Percentiles rank a stretch among this genome's conserved stretches.
Conservation (phyloP, 2,329 filamentous ascomycete genomes). For the Microcyclospora pomicola region DNA sequence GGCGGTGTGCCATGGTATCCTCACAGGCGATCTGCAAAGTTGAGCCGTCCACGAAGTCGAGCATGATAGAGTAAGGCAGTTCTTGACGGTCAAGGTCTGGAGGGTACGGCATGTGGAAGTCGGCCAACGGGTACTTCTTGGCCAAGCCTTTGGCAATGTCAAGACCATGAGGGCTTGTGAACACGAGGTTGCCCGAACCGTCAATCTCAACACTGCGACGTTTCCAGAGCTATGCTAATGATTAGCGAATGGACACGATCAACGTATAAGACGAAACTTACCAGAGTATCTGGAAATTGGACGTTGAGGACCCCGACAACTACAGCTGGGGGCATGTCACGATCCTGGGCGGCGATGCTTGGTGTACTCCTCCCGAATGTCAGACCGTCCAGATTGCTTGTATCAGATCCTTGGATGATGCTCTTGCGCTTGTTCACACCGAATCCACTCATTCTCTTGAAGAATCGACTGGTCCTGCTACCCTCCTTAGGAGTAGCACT, state of each 20-base stretch:
- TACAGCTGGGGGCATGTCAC: constrained; percentile 41
- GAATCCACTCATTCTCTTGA: constrained; percentile 45
- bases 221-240: constrained; percentile 61
- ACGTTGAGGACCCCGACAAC: constrained; percentile 86
- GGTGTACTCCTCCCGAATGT: not conserved
- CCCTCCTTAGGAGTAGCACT: constrained; percentile 31
- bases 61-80: constrained; percentile 67
- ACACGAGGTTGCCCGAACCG: constrained; percentile 65
- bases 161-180: constrained; percentile 54
- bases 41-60: constrained; percentile 48
- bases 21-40: constrained; percentile 51
- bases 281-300: constrained; percentile 85
- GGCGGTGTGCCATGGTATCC: constrained; percentile 39
- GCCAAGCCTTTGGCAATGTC: constrained; percentile 13
- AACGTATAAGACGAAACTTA: constrained; percentile 17
- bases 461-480: constrained; percentile 46
- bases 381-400: too few species aligned
- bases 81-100: constrained; percentile 90
- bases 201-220: constrained; percentile 79
- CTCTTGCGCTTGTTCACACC: constrained; percentile 35
- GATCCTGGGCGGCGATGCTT: constrained; percentile 3
- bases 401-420: constrained; percentile 17
- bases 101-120: constrained; percentile 65
- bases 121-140: constrained; percentile 65
- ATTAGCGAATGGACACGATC: constrained; percentile 1